Evolutionary conservation across 306 rosid genomes (phyloP).

Genomic region (Dalbergia cultrata): DNA sequence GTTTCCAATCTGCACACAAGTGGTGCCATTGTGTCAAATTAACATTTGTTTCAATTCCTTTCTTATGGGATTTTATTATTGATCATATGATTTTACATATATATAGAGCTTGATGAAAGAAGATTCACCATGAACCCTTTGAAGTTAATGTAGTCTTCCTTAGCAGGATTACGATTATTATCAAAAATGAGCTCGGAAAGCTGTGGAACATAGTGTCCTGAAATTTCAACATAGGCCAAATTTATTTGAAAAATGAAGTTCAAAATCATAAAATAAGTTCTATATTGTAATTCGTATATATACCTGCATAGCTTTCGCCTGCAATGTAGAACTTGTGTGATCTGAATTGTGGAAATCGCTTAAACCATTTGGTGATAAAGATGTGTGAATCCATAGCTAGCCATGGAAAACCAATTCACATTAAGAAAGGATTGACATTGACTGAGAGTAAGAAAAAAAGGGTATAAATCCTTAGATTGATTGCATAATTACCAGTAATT

Average conservation of each 20-base stretch:
- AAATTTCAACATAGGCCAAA: neutral
- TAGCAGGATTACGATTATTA: conserved; percentile 44
- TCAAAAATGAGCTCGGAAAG: conserved; percentile 74
- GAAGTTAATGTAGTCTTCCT: conserved; percentile 63
- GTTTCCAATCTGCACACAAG: conserved; percentile 59
- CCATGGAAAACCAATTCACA: neutral
- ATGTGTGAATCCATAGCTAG: conserved; percentile 78
- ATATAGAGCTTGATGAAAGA: neutral
- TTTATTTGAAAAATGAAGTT: neutral
- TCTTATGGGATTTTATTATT: neutral
- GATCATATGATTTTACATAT: neutral
- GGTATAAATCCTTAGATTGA: neutral
- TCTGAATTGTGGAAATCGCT: conserved; percentile 78
- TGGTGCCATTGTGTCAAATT: neutral
- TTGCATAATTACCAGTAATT: conserved; percentile 61
- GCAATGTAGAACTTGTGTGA: conserved; percentile 83
- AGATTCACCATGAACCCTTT: conserved; percentile 73
- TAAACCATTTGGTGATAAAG: conserved; percentile 79
- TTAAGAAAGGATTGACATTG: conserved; percentile 13
- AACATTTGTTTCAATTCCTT: neutral
- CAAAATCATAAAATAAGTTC: neutral
- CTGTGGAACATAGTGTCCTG: conserved; percentile 94
- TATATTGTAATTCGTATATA: neutral
- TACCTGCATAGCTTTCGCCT: conserved; percentile 96
- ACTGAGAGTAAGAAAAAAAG: neutral